These are phyloP conservation scores for Vaccinium vitisidaea DNA, from an alignment of 148 eudicot species.

Conservation along the genomic window DNA sequence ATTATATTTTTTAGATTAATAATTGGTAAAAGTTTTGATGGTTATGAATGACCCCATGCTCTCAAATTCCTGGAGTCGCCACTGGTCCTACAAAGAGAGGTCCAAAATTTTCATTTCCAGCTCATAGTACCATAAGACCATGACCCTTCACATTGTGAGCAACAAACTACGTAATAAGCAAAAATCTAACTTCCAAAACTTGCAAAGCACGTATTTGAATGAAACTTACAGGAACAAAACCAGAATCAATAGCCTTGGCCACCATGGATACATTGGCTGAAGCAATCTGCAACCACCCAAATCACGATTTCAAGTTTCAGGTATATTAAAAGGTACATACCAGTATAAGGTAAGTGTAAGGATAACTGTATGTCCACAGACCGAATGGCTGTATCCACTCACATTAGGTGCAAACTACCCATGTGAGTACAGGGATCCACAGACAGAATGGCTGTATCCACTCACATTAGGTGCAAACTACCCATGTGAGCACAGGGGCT, in stretches of 20 bases:
- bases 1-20: too few species aligned
- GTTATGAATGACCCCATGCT: too few species aligned
- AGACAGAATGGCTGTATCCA: too few species aligned
- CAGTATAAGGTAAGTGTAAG: background rate
- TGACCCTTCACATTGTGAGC: slow-evolving; percentile 2
- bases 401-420: background rate
- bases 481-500: background rate
- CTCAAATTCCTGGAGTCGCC: too few species aligned
- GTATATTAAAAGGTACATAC: background rate
- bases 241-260: slow-evolving; percentile 63
- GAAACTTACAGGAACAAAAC: slow-evolving; percentile 82
- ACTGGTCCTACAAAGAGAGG: background rate
- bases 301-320: slow-evolving; percentile 1
- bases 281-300: slow-evolving; percentile 53
- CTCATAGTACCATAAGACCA: background rate
- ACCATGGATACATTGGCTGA: slow-evolving; percentile 62
- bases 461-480: too few species aligned
- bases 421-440: background rate
- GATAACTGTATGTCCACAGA: background rate
- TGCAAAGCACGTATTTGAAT: slow-evolving; percentile 6
- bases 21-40: too few species aligned
- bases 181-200: background rate
- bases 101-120: slow-evolving; percentile 4
- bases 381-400: too few species aligned
- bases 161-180: background rate